Conservation (phyloP, 768 basidiomycete species). For the Auricularia heimuer region DNA sequence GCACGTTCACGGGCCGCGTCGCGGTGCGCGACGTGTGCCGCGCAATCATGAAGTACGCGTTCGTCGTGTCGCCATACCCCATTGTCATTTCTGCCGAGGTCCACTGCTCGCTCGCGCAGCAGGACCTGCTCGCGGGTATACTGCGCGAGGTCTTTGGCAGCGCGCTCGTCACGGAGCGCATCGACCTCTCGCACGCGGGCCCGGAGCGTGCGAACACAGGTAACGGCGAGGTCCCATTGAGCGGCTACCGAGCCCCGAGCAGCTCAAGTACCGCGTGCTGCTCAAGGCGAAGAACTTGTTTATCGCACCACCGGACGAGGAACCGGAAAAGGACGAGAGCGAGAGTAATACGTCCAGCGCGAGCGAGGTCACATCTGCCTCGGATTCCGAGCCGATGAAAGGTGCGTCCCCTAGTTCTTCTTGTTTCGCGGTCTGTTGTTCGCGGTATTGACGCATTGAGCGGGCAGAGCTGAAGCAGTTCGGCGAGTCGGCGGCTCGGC, state of each 20-base stretch:
- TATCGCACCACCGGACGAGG: slow-evolving; percentile 31
- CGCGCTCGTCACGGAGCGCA: slow-evolving; percentile 36
- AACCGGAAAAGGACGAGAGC: slow-evolving; percentile 23
- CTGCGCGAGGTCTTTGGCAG: slow-evolving; percentile 56
- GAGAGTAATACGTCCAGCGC: slow-evolving; percentile 35
- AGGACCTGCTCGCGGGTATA: slow-evolving; percentile 68
- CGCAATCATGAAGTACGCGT: slow-evolving; percentile 83
- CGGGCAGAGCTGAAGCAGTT: slow-evolving; percentile 6
- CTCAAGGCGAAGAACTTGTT: slow-evolving; percentile 84
- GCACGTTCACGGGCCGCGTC: slow-evolving; percentile 78
- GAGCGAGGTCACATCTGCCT: slow-evolving; percentile 27
- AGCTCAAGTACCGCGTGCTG: slow-evolving; percentile 66
- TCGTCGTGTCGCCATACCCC: slow-evolving; percentile 83
- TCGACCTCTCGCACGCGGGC: slow-evolving; percentile 27
- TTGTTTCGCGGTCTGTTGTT: too few species aligned
- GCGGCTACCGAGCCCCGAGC: slow-evolving; percentile 73
- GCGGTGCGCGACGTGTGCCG: slow-evolving; percentile 69
- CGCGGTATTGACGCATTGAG: too few species aligned
- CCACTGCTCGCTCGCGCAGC: slow-evolving; percentile 71
- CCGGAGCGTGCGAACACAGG: slow-evolving; percentile 11
- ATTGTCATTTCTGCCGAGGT: slow-evolving; percentile 90
- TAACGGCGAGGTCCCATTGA: slow-evolving; percentile 24
- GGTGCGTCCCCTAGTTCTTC: slow-evolving; percentile 4
- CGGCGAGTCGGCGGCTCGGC: neutral
- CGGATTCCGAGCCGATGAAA: slow-evolving; percentile 19